Evolutionary conservation across 2,329 filamentous ascomycete genomes (phyloP), one percentile per base, ranked within the genome.

Genomic region (Alternaria infectoria): DNA sequence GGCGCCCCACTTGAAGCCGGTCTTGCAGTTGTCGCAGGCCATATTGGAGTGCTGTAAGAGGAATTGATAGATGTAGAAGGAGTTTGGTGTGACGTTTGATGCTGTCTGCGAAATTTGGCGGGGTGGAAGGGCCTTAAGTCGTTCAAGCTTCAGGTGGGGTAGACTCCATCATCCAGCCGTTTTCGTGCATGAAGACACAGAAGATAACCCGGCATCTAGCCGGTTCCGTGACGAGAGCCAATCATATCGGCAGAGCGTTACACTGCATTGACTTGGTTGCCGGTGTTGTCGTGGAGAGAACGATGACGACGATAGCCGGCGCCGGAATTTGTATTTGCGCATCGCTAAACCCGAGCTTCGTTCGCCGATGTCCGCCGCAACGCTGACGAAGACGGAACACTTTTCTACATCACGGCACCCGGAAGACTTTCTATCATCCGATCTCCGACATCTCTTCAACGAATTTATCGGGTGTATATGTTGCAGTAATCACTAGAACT

Each of bases 1-100:
- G 52, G 79, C 81, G 58, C 77, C 62, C 74, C 82, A 81, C 60
- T 77, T 77, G 64, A 80, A 81, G 59, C 81, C 81, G 57, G 78
- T 62, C 49, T 74, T 71, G 70, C 74, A 81, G 63, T 76, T 74
- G 3, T 77, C 76, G 64, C 71, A 77, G 25, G 74, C 69, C 75
- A 77, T 78, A 12, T 40, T 74, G 51, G 46, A 19, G 45, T 40
- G 28, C 43, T 44, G 5, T 13, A 2, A 19, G 9, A n/a, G 49
- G 19, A 23, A 10, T 25, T 46, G 11, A 17, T 26, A 5, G 23
- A 25, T 30, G 17, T n/a, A 44, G 45, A 26, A 21, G 15, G 7
- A 8, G 25, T 21, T 21, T 21, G 4, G 25, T n/a, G 40, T 57
- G 17, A 52, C 23, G 51, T 36, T 54, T 26, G 54, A 50, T 45